These are phyloP conservation scores for Cunninghamia lanceolata DNA, from an alignment of 75 land plant species.

Conservation along the genomic window DNA sequence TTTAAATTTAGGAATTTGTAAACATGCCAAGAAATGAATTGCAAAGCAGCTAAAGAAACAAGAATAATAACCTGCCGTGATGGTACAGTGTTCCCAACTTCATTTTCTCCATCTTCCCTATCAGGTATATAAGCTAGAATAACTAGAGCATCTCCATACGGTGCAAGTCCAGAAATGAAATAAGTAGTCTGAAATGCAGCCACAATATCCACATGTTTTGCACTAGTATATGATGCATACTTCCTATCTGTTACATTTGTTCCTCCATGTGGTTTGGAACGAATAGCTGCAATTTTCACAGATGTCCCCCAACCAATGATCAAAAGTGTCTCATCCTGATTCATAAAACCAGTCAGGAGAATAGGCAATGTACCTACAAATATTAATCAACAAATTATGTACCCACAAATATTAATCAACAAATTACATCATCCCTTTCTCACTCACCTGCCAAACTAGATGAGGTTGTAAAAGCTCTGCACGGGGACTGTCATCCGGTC, in stretches of 20 bases:
- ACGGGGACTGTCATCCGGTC: conserved; percentile 77
- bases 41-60: neutral
- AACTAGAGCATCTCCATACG: conserved; percentile 90
- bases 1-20: neutral
- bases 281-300: conserved; percentile 84
- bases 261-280: conserved; percentile 25
- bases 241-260: conserved; percentile 47
- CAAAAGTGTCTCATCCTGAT: conserved; percentile 85
- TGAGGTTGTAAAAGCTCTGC: conserved; percentile 86
- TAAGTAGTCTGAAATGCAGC: conserved; percentile 87
- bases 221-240: conserved; percentile 38
- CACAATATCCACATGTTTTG: conserved; percentile 92
- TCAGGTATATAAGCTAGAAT: conserved; percentile 88
- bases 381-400: neutral
- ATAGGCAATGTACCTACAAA: neutral
- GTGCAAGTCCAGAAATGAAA: conserved; percentile 88
- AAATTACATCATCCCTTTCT: neutral
- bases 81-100: conserved; percentile 49
- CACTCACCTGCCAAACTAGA: conserved; percentile 93
- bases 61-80: conserved; percentile 55
- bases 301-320: conserved; percentile 95
- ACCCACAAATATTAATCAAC: neutral
- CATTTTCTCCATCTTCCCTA: conserved; percentile 65
- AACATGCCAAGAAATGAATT: neutral
- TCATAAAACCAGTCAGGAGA: neutral